A percentile compares a stretch with the other conserved stretches of the same genome.
These are phyloP conservation scores for Globisporangium polare DNA, from an alignment of 352 stramenopile species.

Conservation along the genomic window DNA sequence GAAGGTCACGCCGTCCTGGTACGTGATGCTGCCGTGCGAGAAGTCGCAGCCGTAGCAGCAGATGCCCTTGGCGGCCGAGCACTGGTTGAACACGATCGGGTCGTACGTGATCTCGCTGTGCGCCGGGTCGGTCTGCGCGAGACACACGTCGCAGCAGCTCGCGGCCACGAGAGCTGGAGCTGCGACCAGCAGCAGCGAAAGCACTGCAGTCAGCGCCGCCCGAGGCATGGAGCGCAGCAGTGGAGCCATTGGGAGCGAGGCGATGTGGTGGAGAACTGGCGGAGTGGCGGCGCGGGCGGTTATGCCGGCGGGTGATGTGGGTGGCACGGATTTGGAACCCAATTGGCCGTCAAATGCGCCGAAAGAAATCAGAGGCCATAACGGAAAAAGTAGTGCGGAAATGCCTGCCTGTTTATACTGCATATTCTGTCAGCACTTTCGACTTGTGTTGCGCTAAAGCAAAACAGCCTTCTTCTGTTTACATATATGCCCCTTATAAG, in stretches of 20 bases:
- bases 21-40: slow-evolving; percentile 28
- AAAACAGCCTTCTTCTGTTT: too few species aligned
- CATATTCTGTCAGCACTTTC: neutral
- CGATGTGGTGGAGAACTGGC: neutral
- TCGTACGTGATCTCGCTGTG: slow-evolving; percentile 35
- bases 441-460: too few species aligned
- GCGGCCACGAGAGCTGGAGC: slow-evolving; percentile 14
- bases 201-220: neutral
- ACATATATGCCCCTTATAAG: too few species aligned
- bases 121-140: slow-evolving; percentile 34
- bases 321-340: neutral
- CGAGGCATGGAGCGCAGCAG: neutral
- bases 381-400: neutral
- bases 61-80: slow-evolving; percentile 33
- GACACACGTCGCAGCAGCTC: slow-evolving; percentile 38
- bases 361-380: neutral
- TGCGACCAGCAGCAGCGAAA: neutral
- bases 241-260: neutral
- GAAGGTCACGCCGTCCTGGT: slow-evolving; percentile 35
- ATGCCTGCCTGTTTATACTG: neutral
- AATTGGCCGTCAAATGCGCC: neutral
- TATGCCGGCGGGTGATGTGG: neutral
- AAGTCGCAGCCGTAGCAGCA: slow-evolving; percentile 53
- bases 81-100: slow-evolving; percentile 37
- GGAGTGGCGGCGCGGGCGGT: neutral